Base-by-base conservation (phyloP, 768 basidiomycete species). In the Astraeus odoratus region DNA sequence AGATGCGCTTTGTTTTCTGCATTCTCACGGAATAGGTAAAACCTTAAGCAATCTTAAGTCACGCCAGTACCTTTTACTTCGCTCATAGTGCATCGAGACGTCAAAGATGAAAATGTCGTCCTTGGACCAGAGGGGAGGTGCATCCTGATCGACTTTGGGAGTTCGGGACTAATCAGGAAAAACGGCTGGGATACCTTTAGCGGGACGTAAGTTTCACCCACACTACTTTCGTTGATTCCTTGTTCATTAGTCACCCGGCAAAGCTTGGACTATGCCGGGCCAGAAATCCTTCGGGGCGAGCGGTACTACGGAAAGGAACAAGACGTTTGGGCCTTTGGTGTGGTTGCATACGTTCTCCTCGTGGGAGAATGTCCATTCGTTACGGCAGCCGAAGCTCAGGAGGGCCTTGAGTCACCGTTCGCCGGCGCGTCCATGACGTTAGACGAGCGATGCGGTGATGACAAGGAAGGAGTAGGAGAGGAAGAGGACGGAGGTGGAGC, bases 261-360 rank as follows among this genome's bases (percentile, higher is more conserved):
- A 50, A 91, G 89, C 15, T 69, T 92, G 54, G 92, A 95, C 63
- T 98, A 97, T 60, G 95, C 95, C 13, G 90, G 88, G 8, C 96
- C 95, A 30, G 95, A 99, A 64, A 98, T 99, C 46, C 67, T 99
- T 24, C 82, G 91, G 15, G 95, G 95, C 3, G 92, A 96, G 60
- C 78, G 88, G 40, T 99, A 99, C 63, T 77, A 86, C 51, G 96
- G 95, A 27, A 94, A 93, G 59, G 92, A 95, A 60, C 94, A 97
- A 65, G 95, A 99, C 55, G 87, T 97, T 3, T 99, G 95, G 94
- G 95, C 95, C 0, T 88, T 95, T 49, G 95, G 95, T 12, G 93
- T 98, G 19, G 91, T 99, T 18, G 92, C 84, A 10, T 99, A 93
- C 63, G 95, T 99, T 45, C 78, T 99, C 50, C 76, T 98, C 15